Evolutionary conservation across 768 basidiomycete genomes (phyloP).

Genomic region (Kwoniella dendrophila): DNA sequence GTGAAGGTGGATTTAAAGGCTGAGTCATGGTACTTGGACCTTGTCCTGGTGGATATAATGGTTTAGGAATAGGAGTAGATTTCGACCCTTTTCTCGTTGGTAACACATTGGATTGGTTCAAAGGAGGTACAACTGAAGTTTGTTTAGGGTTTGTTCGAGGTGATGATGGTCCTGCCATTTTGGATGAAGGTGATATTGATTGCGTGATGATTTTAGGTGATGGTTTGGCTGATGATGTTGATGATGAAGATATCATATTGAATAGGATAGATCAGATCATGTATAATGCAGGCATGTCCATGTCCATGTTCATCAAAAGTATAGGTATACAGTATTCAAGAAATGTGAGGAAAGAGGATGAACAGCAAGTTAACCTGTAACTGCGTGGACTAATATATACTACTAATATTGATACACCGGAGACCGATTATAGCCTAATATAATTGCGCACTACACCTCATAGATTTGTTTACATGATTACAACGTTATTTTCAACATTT

Average conservation of each 20-base stretch:
- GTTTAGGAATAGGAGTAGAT: constrained; percentile 5
- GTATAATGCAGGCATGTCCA: no score
- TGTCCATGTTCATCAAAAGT: no score
- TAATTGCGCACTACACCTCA: background rate
- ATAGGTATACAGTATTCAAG: no score
- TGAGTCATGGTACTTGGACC: background rate
- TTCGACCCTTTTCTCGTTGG: background rate
- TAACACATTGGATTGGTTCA: background rate
- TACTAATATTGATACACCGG: background rate
- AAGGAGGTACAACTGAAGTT: background rate
- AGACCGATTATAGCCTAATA: constrained; percentile 8
- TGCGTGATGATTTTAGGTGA: background rate
- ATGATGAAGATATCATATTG: background rate
- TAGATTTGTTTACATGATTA: background rate
- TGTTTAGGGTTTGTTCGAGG: background rate
- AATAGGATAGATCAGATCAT: no score
- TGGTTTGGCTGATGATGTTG: background rate
- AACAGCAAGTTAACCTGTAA: no score
- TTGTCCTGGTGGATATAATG: constrained; percentile 14
- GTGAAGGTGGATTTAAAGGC: no score
- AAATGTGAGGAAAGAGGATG: no score
- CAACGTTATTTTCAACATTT: background rate
- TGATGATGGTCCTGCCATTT: constrained; percentile 2
- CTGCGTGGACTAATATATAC: background rate
- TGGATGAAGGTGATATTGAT: background rate